Percentiles rank a stretch among this genome's conserved stretches.
Evolutionary conservation across 2,329 filamentous ascomycete species (phyloP).

Genomic region (Hymenoscyphus fraxineus): DNA sequence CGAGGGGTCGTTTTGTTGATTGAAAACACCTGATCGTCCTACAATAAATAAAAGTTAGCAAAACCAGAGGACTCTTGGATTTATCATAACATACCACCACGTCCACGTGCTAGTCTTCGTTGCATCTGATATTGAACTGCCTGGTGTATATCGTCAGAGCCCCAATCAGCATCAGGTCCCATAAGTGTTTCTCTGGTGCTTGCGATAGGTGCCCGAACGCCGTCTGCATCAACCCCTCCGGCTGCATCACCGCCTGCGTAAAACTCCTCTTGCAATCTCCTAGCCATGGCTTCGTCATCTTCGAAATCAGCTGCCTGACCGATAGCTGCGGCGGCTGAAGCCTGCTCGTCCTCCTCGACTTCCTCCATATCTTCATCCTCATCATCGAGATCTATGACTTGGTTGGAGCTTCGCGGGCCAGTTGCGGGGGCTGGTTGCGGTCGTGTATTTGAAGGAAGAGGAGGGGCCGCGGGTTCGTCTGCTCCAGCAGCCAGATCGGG

Average conservation of each 20-base stretch:
- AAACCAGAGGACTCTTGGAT: neutral
- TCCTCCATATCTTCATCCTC: slow-evolving; percentile 56
- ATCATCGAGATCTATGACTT: slow-evolving; percentile 74
- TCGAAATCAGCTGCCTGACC: slow-evolving; percentile 60
- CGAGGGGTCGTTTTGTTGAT: slow-evolving; percentile 52
- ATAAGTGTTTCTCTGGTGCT: slow-evolving; percentile 89
- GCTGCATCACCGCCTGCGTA: slow-evolving; percentile 56
- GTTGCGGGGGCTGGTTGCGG: slow-evolving; percentile 22
- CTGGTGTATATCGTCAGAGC: slow-evolving; percentile 40
- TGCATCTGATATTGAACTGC: slow-evolving; percentile 29
- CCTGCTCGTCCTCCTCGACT: slow-evolving; percentile 33
- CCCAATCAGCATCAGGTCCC: slow-evolving; percentile 52
- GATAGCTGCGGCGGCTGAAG: slow-evolving; percentile 35
- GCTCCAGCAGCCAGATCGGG: slow-evolving; percentile 57
- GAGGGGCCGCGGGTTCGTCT: slow-evolving; percentile 25
- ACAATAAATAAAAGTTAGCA: slow-evolving; percentile 23
- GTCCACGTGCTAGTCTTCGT: slow-evolving; percentile 31
- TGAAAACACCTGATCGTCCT: slow-evolving; percentile 61
- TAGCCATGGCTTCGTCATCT: slow-evolving; percentile 90
- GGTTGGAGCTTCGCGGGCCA: slow-evolving; percentile 47
- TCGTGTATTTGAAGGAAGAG: slow-evolving; percentile 31
- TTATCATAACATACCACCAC: slow-evolving; percentile 19
- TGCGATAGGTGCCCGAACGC: slow-evolving; percentile 83
- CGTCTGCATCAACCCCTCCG: slow-evolving; percentile 48
- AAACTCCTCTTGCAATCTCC: slow-evolving; percentile 86